Evolutionary conservation across 2,329 filamentous ascomycete species (phyloP).

Genomic region (Cercospora zeae-maydis): DNA sequence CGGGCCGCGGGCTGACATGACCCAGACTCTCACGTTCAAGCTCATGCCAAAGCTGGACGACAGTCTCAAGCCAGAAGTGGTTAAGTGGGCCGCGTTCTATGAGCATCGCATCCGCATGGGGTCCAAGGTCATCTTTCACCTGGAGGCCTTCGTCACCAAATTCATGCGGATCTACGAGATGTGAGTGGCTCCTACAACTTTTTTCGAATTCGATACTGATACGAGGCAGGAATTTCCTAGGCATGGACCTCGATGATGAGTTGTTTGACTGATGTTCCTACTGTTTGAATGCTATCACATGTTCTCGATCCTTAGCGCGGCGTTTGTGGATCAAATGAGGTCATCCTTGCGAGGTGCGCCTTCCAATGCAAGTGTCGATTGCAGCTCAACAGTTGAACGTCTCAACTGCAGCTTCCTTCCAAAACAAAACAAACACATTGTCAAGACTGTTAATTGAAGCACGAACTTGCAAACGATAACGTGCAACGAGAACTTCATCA

Average conservation of each 20-base stretch:
- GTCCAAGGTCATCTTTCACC: constrained; percentile 89
- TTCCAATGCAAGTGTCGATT: constrained; percentile 11
- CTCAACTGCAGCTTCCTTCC: constrained; percentile 6
- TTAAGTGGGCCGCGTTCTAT: constrained; percentile 95
- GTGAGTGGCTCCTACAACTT: constrained; percentile 44
- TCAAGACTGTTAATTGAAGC: neutral
- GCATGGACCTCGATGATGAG: constrained; percentile 62
- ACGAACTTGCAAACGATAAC: neutral
- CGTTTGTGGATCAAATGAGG: constrained; percentile 20
- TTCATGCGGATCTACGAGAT: constrained; percentile 96
- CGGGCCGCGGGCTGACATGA: neutral
- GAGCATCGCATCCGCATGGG: constrained; percentile 92
- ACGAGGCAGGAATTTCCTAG: constrained; percentile 61
- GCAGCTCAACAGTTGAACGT: constrained; percentile 13
- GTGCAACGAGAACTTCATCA: neutral
- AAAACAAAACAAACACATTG: neutral
- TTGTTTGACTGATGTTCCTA: constrained; percentile 36
- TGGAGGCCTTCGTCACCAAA: constrained; percentile 97
- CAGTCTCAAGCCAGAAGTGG: constrained; percentile 81
- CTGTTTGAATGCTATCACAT: constrained; percentile 7
- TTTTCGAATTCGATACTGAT: constrained; percentile 15
- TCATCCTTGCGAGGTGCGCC: constrained; percentile 8
- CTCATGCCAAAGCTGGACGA: constrained; percentile 84
- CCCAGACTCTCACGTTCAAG: constrained; percentile 81
- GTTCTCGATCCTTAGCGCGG: constrained; percentile 29